Percentiles rank a stretch among this genome's conserved stretches.
These are phyloP conservation scores for Diaporthe sp. DNA, from an alignment of 2,329 filamentous ascomycete genomes.

Conservation along the genomic window DNA sequence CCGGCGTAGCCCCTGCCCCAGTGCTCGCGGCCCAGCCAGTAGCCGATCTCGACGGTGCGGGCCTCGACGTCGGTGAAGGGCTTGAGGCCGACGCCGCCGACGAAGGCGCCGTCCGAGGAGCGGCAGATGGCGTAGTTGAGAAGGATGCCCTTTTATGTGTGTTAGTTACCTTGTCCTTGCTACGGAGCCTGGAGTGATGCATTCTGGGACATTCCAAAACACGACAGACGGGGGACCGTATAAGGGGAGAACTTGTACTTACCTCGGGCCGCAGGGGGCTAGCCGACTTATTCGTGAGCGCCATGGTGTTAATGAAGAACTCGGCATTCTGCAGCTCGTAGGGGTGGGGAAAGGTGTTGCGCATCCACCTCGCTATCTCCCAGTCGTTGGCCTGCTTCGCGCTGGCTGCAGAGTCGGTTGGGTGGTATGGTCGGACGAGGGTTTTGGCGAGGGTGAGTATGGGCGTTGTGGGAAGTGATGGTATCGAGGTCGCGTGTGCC, in stretches of 20 bases:
- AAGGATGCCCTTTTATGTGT: constrained; percentile 37
- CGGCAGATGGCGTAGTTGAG: constrained; percentile 54
- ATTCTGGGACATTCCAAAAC: no score
- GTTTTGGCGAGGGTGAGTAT: constrained; percentile 49
- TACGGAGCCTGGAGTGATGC: no score
- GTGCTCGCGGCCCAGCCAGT: constrained; percentile 58
- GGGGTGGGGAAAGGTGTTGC: constrained; percentile 61
- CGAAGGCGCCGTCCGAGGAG: constrained; percentile 50
- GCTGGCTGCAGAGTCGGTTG: constrained; percentile 55
- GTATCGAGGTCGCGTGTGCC: constrained; percentile 18
- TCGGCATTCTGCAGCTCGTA: constrained; percentile 59
- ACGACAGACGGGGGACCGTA: no score
- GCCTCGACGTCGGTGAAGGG: constrained; percentile 55
- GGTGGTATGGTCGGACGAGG: constrained; percentile 57
- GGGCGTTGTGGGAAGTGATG: constrained; percentile 38
- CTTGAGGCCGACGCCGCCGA: constrained; percentile 59
- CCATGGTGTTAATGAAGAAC: constrained; percentile 51
- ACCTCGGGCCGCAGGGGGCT: constrained; percentile 49
- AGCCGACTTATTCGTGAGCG: constrained; percentile 37
- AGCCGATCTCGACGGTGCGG: constrained; percentile 63
- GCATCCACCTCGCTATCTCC: constrained; percentile 56
- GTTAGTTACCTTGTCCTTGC: no score
- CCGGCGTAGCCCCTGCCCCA: constrained; percentile 64
- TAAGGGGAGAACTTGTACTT: no score
- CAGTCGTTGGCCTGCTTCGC: constrained; percentile 55